These are phyloP conservation scores for Alternaria solani DNA, from an alignment of 2,329 filamentous ascomycete species.

Conservation along the genomic window DNA sequence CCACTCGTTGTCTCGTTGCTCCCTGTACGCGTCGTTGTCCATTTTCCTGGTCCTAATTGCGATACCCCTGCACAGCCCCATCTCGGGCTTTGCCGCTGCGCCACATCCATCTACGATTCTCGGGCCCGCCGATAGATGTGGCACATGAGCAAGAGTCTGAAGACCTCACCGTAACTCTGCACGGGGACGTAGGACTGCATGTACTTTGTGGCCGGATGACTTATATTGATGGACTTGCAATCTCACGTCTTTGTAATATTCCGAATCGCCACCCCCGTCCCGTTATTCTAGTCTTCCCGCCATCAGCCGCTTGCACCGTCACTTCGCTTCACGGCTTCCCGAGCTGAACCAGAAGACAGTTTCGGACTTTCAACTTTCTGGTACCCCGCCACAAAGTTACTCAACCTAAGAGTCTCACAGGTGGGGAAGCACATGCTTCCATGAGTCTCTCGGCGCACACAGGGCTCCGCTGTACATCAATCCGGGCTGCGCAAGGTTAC, in stretches of 20 bases:
- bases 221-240: constrained; percentile 44
- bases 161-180: constrained; percentile 43
- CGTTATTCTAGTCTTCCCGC: constrained; percentile 38
- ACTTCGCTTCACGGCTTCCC: constrained; percentile 35
- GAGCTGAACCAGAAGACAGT: constrained; percentile 48
- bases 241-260: constrained; percentile 38
- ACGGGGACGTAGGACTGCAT: constrained; percentile 33
- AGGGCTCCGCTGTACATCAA: constrained; percentile 43
- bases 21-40: constrained; percentile 36
- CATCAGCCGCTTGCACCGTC: constrained; percentile 27
- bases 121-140: constrained; percentile 42
- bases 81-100: constrained; percentile 42
- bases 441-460: constrained; percentile 52
- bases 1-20: constrained; percentile 32
- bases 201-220: constrained; percentile 35
- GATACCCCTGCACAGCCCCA: constrained; percentile 44
- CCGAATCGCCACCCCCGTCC: constrained; percentile 46
- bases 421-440: constrained; percentile 48
- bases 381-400: constrained; percentile 29
- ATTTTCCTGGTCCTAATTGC: constrained; percentile 29
- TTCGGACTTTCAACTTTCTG: constrained; percentile 28
- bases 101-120: constrained; percentile 31
- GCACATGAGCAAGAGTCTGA: constrained; percentile 32
- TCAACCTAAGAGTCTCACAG: constrained; percentile 30
- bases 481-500: constrained; percentile 47